These are phyloP conservation scores for Phytophthora gonapodyides DNA, from an alignment of 352 stramenopile species.

Conservation along the genomic window DNA sequence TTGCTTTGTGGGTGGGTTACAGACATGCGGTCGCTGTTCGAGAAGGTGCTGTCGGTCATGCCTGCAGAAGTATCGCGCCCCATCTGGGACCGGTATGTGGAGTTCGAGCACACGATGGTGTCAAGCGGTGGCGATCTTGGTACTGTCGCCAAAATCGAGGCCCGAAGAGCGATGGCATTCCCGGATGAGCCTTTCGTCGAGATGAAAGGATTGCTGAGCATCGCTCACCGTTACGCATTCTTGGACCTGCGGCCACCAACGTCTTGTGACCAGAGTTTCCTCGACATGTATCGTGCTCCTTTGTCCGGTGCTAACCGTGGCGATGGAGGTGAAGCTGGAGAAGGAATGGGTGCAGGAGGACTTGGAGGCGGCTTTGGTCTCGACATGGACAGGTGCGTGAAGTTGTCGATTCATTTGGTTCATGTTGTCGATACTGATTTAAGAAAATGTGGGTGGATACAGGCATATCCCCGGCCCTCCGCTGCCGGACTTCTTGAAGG, in stretches of 20 bases:
- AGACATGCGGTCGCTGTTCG: slow-evolving; percentile 90
- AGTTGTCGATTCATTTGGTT: background rate
- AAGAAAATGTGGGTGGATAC: background rate
- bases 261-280: slow-evolving; percentile 71
- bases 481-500: slow-evolving; percentile 85
- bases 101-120: slow-evolving; percentile 89
- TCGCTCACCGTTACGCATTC: slow-evolving; percentile 84
- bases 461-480: slow-evolving; percentile 77
- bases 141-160: slow-evolving; percentile 84
- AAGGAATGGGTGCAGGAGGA: slow-evolving; percentile 26
- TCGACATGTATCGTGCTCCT: slow-evolving; percentile 76
- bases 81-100: slow-evolving; percentile 88
- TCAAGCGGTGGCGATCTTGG: slow-evolving; percentile 82
- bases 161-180: slow-evolving; percentile 76
- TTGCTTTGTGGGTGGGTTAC: slow-evolving; percentile 10
- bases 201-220: slow-evolving; percentile 80
- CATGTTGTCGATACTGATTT: too few species aligned
- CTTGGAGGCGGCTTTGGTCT: slow-evolving; percentile 35
- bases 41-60: slow-evolving; percentile 89
- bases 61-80: slow-evolving; percentile 74
- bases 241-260: slow-evolving; percentile 65
- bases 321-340: slow-evolving; percentile 21
- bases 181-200: slow-evolving; percentile 76
- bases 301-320: slow-evolving; percentile 27
- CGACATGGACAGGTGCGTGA: slow-evolving; percentile 53